Percentiles rank a stretch among this genome's conserved stretches.
phyloP scores from a whole-genome alignment of 2,329 filamentous ascomycete species.

The Tolypocladium guangdongense region DNA sequence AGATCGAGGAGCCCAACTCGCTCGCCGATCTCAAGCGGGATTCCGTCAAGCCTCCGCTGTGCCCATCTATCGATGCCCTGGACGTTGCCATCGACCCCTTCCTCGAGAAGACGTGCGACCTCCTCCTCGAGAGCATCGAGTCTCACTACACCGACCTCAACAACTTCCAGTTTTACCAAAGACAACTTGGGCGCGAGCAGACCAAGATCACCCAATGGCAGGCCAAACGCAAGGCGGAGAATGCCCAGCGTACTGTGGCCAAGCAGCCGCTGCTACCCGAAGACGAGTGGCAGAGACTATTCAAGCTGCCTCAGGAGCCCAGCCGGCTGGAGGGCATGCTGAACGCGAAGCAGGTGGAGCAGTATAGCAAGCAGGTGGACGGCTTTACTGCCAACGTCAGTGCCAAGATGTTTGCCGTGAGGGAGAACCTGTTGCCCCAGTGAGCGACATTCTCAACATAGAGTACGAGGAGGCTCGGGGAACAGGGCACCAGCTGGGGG shows the following conservation, averaged over 20 bases:
- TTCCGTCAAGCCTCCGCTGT: constrained; percentile 52
- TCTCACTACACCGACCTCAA: constrained; percentile 97
- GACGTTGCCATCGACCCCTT: constrained; percentile 94
- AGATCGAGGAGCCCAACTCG: constrained; percentile 67
- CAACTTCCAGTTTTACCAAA: constrained; percentile 96
- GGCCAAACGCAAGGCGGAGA: constrained; percentile 92
- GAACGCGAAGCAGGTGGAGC: constrained; percentile 91
- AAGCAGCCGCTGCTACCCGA: constrained; percentile 87
- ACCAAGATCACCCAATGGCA: constrained; percentile 96
- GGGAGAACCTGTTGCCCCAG: constrained; percentile 55
- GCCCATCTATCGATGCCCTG: constrained; percentile 80
- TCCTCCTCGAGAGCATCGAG: constrained; percentile 93
- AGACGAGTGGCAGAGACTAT: constrained; percentile 96
- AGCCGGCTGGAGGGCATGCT: constrained; percentile 88
- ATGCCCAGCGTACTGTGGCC: constrained; percentile 68
- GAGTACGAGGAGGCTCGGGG: constrained; percentile 9
- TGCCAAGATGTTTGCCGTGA: constrained; percentile 96
- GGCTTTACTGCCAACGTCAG: constrained; percentile 86
- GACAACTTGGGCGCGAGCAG: constrained; percentile 87
- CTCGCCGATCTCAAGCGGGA: constrained; percentile 66
- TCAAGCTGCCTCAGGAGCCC: constrained; percentile 94
- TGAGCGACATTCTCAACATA: constrained; percentile 10
- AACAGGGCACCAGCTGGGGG: constrained; percentile 21
- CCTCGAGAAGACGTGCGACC: constrained; percentile 95
- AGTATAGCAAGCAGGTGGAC: constrained; percentile 95